Evolutionary conservation across 1,139 yeast genomes (phyloP).

Genomic region (Yamadazyma atmosphaerica): DNA sequence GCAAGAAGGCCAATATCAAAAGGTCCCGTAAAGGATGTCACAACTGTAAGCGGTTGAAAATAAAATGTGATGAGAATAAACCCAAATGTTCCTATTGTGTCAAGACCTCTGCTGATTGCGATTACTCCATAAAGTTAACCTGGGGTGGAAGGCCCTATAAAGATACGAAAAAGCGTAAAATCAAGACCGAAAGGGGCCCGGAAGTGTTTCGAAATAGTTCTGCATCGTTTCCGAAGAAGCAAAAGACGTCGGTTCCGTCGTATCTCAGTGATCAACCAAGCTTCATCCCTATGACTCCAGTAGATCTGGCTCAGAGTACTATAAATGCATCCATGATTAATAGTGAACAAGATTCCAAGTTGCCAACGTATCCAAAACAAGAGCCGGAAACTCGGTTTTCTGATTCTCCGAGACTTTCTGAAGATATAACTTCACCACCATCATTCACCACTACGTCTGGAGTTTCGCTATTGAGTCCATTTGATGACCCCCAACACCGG

Average conservation of each 20-base stretch:
- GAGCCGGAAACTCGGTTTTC: slow-evolving; percentile 3
- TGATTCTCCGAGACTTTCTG: background rate
- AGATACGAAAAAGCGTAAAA: slow-evolving; percentile 37
- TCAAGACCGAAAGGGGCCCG: too few relatives aligned
- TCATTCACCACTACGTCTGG: slow-evolving; percentile 17
- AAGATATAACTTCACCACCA: slow-evolving; percentile 9
- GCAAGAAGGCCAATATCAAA: slow-evolving; percentile 9
- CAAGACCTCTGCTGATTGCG: slow-evolving; percentile 52
- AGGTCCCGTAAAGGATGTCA: slow-evolving; percentile 57
- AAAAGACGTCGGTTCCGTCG: too few relatives aligned
- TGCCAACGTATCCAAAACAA: background rate
- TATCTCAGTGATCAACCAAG: too few relatives aligned
- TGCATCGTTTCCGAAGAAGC: too few relatives aligned
- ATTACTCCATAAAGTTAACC: slow-evolving; percentile 61
- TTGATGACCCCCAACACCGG: too few relatives aligned
- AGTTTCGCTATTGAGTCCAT: slow-evolving; percentile 12
- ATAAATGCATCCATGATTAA: background rate
- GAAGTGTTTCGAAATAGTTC: too few relatives aligned
- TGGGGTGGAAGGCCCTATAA: slow-evolving; percentile 80
- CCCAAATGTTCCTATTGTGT: slow-evolving; percentile 66
- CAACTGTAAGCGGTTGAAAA: slow-evolving; percentile 64
- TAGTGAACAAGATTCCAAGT: background rate
- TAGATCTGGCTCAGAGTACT: slow-evolving; percentile 4
- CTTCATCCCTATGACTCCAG: slow-evolving; percentile 2
- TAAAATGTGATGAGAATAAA: slow-evolving; percentile 71